Conservation (phyloP, 805 yeast species). For the Tetrapisispora fleetii region DNA sequence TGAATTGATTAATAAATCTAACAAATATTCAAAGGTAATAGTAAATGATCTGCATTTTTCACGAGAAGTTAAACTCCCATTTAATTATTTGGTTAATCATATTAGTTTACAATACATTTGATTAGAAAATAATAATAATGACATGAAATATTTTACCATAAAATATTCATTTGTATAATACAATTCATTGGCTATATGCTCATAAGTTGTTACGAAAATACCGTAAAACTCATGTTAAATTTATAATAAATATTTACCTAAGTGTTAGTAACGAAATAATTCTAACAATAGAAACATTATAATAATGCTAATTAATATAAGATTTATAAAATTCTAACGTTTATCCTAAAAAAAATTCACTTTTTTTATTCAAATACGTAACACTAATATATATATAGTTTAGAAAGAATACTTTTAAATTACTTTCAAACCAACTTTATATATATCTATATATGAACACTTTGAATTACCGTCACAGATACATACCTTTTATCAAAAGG, state of each 20-base stretch:
- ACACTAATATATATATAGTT: no score
- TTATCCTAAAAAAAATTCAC: no score
- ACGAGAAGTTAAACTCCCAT: not conserved
- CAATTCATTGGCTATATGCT: not conserved
- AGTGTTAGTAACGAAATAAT: slow-evolving; percentile 2
- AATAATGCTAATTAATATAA: no score
- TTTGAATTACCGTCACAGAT: no score
- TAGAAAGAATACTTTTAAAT: no score
- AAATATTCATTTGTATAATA: not conserved
- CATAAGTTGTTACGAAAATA: not conserved
- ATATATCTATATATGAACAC: no score
- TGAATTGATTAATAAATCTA: not conserved
- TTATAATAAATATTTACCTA: not conserved
- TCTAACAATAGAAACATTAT: not conserved
- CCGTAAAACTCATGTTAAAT: not conserved
- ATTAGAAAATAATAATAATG: not conserved
- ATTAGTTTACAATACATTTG: not conserved
- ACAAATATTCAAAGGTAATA: not conserved
- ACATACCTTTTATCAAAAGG: no score
- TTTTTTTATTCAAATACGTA: no score
- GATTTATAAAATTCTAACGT: no score
- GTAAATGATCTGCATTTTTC: not conserved
- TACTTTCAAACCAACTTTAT: no score
- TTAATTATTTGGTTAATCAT: not conserved
- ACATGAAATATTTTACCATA: no score